Base-by-base conservation (phyloP, 352 stramenopile genomes). In the Pythium graminicola region DNA sequence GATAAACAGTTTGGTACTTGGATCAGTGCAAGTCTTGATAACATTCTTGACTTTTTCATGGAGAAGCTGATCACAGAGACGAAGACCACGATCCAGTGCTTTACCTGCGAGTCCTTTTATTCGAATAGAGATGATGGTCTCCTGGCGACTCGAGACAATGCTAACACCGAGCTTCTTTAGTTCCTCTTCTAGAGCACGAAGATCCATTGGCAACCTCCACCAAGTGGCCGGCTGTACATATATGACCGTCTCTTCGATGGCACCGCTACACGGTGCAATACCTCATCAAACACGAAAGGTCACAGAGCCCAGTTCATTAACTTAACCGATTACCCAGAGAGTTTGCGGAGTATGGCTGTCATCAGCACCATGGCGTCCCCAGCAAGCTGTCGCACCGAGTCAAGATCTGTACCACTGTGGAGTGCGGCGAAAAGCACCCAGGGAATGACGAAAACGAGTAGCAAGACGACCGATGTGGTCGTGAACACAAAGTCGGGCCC, bases 111-210 rank as follows among this genome's bases (percentile, higher is more conserved):
- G 49, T 0, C 81, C 80, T 49, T 87, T 82, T 50, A 91, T 86
- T 57, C 78, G 75, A 43, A 92, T 73, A 0, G 76, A 80, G 14
- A 94, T 70, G 54, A 94, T 62, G 0, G 79, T 92, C 49, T 89
- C 76, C 57, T 90, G 79, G 14, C 69, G 75, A 24, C 79, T 76
- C 0, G 78, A 90, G 11, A 89, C 70, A 50, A 94, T 75, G 20
- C 29, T 69, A 38, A 92, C 83, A 0, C 79, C 83, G 11, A 92
- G 62, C 52, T 84, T 87, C 50, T 89, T 86, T 17, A 94, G 73
- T 69, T 89, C 77, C 43, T 89, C 74, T 54, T 94, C 79, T 27
- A 94, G 56, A 7, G 54, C 56, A 19, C 65, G 70, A 17, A 87
- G 53, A 50, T 88, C 72, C 49, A 78, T 61, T 17, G 17, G 8